Base-by-base conservation (phyloP, 2,329 filamentous ascomycete species). In the Bisporella sp. region DNA sequence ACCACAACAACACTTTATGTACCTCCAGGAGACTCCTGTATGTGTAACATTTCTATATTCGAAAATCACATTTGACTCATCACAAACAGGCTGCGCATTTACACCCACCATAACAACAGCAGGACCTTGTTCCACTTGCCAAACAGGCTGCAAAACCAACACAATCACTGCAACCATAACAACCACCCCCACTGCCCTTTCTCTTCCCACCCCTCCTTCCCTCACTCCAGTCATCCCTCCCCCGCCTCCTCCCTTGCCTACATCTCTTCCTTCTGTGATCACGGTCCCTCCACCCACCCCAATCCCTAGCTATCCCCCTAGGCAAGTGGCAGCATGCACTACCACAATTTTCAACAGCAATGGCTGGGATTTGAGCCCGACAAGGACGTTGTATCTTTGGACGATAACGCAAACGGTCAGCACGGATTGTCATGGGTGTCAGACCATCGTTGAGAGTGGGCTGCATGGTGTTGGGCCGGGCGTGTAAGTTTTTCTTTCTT, bases 361-460 rank as follows among this genome's bases (percentile, higher is more conserved):
- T 8, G 11, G 11, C 9, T 42, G n/a, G 32, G 30, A 33, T 39
- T 30, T 32, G 28, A 54, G 54, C 1, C 45, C 47, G 5, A 55
- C 50, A 8, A 50, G 28, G 35, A 58, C 54, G 7, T 31, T 49
- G 12, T 42, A 52, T 49, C 47, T 45, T 4, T 43, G 41, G 30
- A 58, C 52, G 11, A 9, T 45, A 35, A 58, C 52, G 31, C 35
- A 5, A 9, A 55, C 48, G 7, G 31, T 28, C 5, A 30, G 45
- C 28, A 42, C 52, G 9, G 37, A 53, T 41, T 57, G 56, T 51
- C 37, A 35, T 9, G 52, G 50, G 3, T 58, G 56, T 47, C 9
- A 12, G 40, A 3, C 11, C 21, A 8, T 42, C 8, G 21, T n/a
- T 2, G 40, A n/a, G 7, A 42, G 21, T 21, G 21, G 21, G 21